Evolutionary conservation across 148 eudicot genomes (phyloP), one percentile per base, ranked within the genome.

Genomic region (Chenopodium berlandieri): DNA sequence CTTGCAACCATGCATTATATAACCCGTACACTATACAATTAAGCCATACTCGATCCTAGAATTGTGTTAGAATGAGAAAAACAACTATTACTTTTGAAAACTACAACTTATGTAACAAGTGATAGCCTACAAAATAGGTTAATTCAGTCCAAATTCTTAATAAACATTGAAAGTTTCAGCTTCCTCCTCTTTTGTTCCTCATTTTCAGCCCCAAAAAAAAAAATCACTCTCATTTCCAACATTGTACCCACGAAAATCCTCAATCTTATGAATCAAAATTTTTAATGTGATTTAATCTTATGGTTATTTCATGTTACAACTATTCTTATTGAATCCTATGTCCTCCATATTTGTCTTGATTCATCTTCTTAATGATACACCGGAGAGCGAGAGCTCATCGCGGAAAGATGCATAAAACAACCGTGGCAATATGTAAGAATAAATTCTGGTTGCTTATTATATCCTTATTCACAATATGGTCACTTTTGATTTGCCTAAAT

Each of bases 401-500:
- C 1, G 75, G 83, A 30, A 63, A 69, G 47, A 52, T 77, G 67
- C 77, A 76, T 30, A 83, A 78, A 80, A 77, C 79, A 30, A 77
- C 34, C 31, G 80, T 80, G 85, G 86, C 84, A 17, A 10, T 83
- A 0, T 81, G 79, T 83, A 83, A 77, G 81, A 80, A 71, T 40
- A 84, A 80, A 69, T 78, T 78, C 5, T 85, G 89, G 88, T 67
- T 83, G 27, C 64, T 76, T 32, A 71, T 83, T 71, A n/a, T 87
- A 30, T 73, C 83, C 1, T 75, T 87, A 34, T 85, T 87, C 56
- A 54, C 83, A 34, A n/a, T 87, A 17, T 87, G 89, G 89, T 83
- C 86, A 32, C 69, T 87, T 78, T 81, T 87, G 20, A 79, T 87
- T 56, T 85, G 83, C 71, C 79, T 87, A 1, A 87, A 85, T 81